These are phyloP conservation scores for Nakazawaea pomicola DNA, from an alignment of 805 yeast species.

Conservation along the genomic window DNA sequence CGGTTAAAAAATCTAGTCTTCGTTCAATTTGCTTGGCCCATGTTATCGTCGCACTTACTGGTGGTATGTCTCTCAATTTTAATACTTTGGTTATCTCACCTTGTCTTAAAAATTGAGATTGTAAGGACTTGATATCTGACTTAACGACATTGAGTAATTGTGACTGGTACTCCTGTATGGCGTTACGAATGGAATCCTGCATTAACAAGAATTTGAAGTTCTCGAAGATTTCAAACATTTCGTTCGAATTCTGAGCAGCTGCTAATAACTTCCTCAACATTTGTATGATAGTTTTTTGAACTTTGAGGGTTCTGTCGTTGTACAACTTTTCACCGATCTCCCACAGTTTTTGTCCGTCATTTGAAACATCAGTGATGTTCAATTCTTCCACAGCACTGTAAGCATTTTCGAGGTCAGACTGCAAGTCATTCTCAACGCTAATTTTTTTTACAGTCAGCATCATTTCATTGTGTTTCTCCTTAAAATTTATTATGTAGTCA, in stretches of 20 bases:
- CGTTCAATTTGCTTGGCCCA: constrained; percentile 49
- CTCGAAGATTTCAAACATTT: constrained; percentile 48
- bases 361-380: constrained; percentile 33
- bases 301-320: constrained; percentile 33
- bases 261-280: constrained; percentile 34
- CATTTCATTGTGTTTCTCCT: constrained; percentile 51
- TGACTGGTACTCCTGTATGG: constrained; percentile 55
- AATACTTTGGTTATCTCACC: constrained; percentile 29
- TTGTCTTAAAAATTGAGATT: constrained; percentile 32
- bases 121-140: constrained; percentile 38
- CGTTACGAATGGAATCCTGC: constrained; percentile 51
- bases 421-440: not conserved
- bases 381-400: constrained; percentile 33
- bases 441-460: constrained; percentile 26
- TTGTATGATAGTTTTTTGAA: constrained; percentile 42
- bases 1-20: constrained; percentile 36
- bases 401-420: constrained; percentile 33
- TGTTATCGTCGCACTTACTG: constrained; percentile 38
- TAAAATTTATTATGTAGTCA: constrained; percentile 36
- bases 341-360: constrained; percentile 38
- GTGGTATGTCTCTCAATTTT: constrained; percentile 41
- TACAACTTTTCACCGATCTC: constrained; percentile 34
- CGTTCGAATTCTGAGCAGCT: constrained; percentile 35
- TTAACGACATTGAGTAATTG: constrained; percentile 44
- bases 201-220: constrained; percentile 41